Evolutionary conservation across 306 rosid genomes (phyloP).

Genomic region (Senna tora): DNA sequence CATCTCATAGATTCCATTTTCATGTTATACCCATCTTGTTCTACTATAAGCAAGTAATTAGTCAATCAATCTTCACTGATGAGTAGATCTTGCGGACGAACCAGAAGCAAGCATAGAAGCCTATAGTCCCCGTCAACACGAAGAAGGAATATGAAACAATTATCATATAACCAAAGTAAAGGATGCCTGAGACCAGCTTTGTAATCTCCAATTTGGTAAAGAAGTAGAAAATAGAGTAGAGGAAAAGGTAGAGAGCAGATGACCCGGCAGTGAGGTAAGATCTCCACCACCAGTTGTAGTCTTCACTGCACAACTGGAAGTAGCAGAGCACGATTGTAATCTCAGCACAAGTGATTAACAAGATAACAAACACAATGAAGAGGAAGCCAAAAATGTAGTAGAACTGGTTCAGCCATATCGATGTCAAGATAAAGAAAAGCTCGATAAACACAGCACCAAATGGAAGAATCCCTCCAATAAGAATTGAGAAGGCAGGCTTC

Average conservation of each 20-base stretch:
- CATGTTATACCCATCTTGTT: conserved; percentile 5
- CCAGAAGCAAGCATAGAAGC: conserved; percentile 82
- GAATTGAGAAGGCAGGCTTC: conserved; percentile 71
- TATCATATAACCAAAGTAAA: conserved; percentile 73
- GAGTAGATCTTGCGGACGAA: conserved; percentile 75
- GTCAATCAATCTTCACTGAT: conserved; percentile 76
- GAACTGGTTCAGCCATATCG: conserved; percentile 83
- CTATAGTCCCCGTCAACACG: conserved; percentile 71
- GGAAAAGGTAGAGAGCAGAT: conserved; percentile 73
- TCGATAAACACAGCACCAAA: conserved; percentile 80
- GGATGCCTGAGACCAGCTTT: conserved; percentile 70
- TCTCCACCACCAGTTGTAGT: conserved; percentile 85
- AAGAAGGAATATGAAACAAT: conserved; percentile 69
- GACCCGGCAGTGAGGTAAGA: conserved; percentile 77
- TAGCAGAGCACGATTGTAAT: conserved; percentile 74
- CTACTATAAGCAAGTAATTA: conserved; percentile 42
- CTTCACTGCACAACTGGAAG: conserved; percentile 84
- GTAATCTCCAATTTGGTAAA: conserved; percentile 73
- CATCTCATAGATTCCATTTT: background rate
- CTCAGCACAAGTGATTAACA: conserved; percentile 72
- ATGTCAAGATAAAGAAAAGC: conserved; percentile 77
- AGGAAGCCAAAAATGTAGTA: conserved; percentile 81
- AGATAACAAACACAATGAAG: conserved; percentile 69
- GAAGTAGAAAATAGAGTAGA: conserved; percentile 76
- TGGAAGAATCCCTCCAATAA: conserved; percentile 78